Evolutionary conservation across 345 rosid species (phyloP), one percentile per base, ranked within the genome.

Genomic region (Eutrema yunnanense): DNA sequence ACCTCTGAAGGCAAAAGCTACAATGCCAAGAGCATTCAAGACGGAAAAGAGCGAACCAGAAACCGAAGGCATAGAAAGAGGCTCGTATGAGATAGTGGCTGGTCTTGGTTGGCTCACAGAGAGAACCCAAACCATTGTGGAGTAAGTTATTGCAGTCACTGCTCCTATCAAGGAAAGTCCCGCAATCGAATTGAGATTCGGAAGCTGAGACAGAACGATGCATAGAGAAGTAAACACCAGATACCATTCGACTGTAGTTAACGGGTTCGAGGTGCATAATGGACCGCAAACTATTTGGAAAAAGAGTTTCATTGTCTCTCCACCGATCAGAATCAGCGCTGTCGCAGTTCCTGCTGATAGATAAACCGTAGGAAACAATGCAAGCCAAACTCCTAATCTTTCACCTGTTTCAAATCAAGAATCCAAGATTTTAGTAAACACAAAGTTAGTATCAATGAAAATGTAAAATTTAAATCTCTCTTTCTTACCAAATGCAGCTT

Each of bases 311-410:
- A 91, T 83, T 12, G 97, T 91, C 78, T 94, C 95, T 61, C 97
- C 98, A 82, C 98, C 97, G 5, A 94, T 79, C 49, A 94, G 87
- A 82, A 94, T 89, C 76, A 91, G 69, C 10, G 98, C 92, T 12
- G 97, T 94, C 12, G 96, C 98, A 6, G 98, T 91, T 81, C 98
- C 97, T 59, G 97, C 97, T 66, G 97, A 94, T 72, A 90, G 69
- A 75, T 94, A 94, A 62, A 91, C 97, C 1, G 98, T 94, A 0
- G 98, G 98, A 79, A 94, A 94, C 49, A 94, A 63, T 6, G 98
- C 97, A 58, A 94, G 95, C 98, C 97, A 94, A 32, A 85, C 84
- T 14, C 98, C 98, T 41, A 91, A 79, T 65, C 82, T 87, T 76
- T 91, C 96, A 62, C 98, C 98, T 90, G 90, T 46, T 63, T 6